These are phyloP conservation scores for Chrysoporthe cubensis DNA, from an alignment of 2,329 filamentous ascomycete species.

Conservation along the genomic window DNA sequence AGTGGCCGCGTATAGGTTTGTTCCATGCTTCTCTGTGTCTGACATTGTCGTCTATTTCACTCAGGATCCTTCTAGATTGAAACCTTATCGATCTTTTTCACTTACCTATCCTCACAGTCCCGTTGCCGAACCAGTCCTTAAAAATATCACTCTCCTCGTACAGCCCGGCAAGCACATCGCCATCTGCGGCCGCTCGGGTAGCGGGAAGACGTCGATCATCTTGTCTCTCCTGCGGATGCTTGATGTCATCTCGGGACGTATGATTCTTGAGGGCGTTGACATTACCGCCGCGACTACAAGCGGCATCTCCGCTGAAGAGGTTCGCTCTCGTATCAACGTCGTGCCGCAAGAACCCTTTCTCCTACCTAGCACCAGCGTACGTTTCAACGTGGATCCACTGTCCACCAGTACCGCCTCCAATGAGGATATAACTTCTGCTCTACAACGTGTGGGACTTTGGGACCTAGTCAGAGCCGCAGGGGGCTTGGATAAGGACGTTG, in stretches of 20 bases:
- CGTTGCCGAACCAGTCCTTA: conserved; percentile 31
- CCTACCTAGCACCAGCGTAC: conserved; percentile 28
- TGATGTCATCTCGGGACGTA: conserved; percentile 20
- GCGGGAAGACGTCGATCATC: conserved; percentile 30
- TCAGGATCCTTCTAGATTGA: conserved; percentile 25
- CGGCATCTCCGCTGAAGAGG: conserved; percentile 42
- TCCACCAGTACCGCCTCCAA: conserved; percentile 18
- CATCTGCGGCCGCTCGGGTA: conserved; percentile 16
- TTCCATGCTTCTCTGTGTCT: conserved; percentile 34
- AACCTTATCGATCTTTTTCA: no score
- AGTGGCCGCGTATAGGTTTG: neutral
- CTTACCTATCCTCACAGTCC: neutral
- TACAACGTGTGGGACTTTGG: conserved; percentile 28
- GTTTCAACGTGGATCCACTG: conserved; percentile 30
- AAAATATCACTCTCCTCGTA: conserved; percentile 36
- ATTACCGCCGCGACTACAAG: conserved; percentile 49
- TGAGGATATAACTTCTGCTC: conserved; percentile 20
- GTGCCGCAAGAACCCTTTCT: conserved; percentile 32
- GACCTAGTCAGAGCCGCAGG: conserved; percentile 16
- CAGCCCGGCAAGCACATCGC: conserved; percentile 16
- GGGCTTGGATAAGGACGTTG: conserved; percentile 24
- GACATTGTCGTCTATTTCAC: conserved; percentile 36
- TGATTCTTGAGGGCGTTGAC: conserved; percentile 29
- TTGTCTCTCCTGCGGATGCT: conserved; percentile 30
- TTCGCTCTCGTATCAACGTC: conserved; percentile 29